Evolutionary conservation across 768 basidiomycete genomes (phyloP).

Genomic region (Hydnomerulius pinastri): DNA sequence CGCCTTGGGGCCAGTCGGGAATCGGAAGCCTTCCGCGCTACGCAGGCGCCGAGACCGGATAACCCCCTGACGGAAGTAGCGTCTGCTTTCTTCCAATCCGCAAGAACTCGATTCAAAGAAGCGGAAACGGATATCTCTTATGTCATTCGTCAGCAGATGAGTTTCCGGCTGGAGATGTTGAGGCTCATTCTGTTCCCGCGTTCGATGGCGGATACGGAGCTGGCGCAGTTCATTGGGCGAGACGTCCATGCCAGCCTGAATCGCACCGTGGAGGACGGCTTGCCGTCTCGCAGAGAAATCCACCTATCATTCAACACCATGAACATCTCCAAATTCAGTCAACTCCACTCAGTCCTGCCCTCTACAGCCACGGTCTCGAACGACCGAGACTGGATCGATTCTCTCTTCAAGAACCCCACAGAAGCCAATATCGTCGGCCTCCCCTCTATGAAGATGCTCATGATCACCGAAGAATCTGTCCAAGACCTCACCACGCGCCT

Average conservation of each 20-base stretch:
- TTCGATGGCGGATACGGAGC: slow-evolving; percentile 74
- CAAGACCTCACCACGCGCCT: slow-evolving; percentile 45
- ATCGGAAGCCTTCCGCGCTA: slow-evolving; percentile 75
- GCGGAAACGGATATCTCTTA: slow-evolving; percentile 59
- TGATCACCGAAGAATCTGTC: slow-evolving; percentile 66
- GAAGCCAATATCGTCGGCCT: slow-evolving; percentile 80
- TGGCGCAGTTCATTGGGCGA: slow-evolving; percentile 71
- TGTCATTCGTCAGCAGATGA: slow-evolving; percentile 72
- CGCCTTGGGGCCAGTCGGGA: slow-evolving; percentile 76
- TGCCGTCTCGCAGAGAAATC: slow-evolving; percentile 61
- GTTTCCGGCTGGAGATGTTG: slow-evolving; percentile 62
- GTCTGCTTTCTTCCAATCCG: slow-evolving; percentile 77
- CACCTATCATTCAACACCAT: slow-evolving; percentile 75
- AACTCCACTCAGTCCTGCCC: slow-evolving; percentile 51
- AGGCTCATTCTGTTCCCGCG: slow-evolving; percentile 78
- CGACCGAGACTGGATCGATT: slow-evolving; percentile 58
- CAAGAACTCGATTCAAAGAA: slow-evolving; percentile 71
- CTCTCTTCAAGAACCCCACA: slow-evolving; percentile 57
- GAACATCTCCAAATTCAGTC: slow-evolving; percentile 73
- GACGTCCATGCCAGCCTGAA: slow-evolving; percentile 72
- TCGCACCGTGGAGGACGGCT: slow-evolving; percentile 54
- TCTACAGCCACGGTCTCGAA: slow-evolving; percentile 41
- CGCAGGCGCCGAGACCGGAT: slow-evolving; percentile 69
- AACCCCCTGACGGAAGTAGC: slow-evolving; percentile 87
- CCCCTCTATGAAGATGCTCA: slow-evolving; percentile 80